These are phyloP conservation scores for Knufia petricola DNA, from an alignment of 2,329 filamentous ascomycete species.

Conservation along the genomic window DNA sequence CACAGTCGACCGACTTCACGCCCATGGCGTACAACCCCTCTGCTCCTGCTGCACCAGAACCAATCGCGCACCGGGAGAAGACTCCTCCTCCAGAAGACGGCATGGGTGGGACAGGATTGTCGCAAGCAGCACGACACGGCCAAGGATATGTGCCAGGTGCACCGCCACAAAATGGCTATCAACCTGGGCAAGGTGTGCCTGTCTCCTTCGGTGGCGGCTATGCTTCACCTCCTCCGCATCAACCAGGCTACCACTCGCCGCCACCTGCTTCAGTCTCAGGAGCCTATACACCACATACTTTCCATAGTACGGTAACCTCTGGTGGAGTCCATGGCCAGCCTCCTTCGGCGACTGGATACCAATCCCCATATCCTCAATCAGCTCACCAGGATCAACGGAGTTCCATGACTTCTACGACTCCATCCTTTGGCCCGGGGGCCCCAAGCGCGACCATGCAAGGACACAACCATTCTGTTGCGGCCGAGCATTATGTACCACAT, in stretches of 20 bases:
- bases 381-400: slow-evolving; percentile 9
- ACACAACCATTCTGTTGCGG: slow-evolving; percentile 16
- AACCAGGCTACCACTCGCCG: slow-evolving; percentile 14
- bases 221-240: slow-evolving; percentile 10
- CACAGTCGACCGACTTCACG: slow-evolving; percentile 26
- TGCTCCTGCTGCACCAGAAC: slow-evolving; percentile 55
- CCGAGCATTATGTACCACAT: slow-evolving; percentile 16
- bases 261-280: no score
- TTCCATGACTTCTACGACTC: slow-evolving; percentile 17
- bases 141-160: slow-evolving; percentile 24
- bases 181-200: slow-evolving; percentile 8
- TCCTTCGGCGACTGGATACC: slow-evolving; percentile 24
- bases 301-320: no score
- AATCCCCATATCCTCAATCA: slow-evolving; percentile 10
- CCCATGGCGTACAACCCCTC: slow-evolving; percentile 58
- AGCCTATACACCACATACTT: no score
- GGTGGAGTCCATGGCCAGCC: slow-evolving; percentile 25
- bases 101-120: slow-evolving; percentile 37
- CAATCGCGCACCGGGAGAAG: slow-evolving; percentile 55
- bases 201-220: slow-evolving; percentile 10
- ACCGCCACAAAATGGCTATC: slow-evolving; percentile 12
- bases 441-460: slow-evolving; percentile 8
- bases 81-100: slow-evolving; percentile 54
- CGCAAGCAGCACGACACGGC: slow-evolving; percentile 33
- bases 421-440: slow-evolving; percentile 10